phyloP scores from a whole-genome alignment of 495 filamentous ascomycete species.

The Penicillium goetzii region DNA sequence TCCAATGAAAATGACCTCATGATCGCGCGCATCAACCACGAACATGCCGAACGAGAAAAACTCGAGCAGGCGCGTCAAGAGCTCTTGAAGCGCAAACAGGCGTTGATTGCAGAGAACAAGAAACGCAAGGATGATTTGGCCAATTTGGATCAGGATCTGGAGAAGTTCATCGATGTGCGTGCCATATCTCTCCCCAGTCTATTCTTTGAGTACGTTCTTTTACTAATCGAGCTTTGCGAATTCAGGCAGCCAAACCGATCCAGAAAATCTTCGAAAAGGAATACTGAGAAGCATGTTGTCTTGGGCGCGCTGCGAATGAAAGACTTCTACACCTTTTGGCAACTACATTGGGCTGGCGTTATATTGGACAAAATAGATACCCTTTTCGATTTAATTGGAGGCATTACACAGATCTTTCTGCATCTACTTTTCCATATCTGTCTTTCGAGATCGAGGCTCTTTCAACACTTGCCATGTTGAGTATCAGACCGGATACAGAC shows the following conservation, averaged over 20 bases:
- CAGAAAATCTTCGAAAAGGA: conserved; percentile 82
- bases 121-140: conserved; percentile 91
- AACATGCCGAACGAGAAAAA: conserved; percentile 80
- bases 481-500: not conserved
- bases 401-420: not conserved
- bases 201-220: not conserved
- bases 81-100: conserved; percentile 87
- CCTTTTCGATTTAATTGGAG: conserved; percentile 26
- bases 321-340: conserved; percentile 18
- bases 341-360: conserved; percentile 36
- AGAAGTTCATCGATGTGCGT: conserved; percentile 80
- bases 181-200: not conserved
- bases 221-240: conserved; percentile 18
- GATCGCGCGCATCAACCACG: conserved; percentile 90
- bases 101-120: conserved; percentile 90
- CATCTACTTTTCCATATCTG: not conserved
- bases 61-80: conserved; percentile 86
- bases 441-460: not conserved
- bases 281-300: conserved; percentile 39
- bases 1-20: conserved; percentile 78
- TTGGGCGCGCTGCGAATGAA: conserved; percentile 8
- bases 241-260: conserved; percentile 80
- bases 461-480: not conserved
- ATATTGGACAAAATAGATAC: conserved; percentile 46
- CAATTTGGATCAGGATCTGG: conserved; percentile 83